Evolutionary conservation across 495 filamentous ascomycete species (phyloP), one percentile per base, ranked within the genome.

Genomic region (Ramalina intermedia): DNA sequence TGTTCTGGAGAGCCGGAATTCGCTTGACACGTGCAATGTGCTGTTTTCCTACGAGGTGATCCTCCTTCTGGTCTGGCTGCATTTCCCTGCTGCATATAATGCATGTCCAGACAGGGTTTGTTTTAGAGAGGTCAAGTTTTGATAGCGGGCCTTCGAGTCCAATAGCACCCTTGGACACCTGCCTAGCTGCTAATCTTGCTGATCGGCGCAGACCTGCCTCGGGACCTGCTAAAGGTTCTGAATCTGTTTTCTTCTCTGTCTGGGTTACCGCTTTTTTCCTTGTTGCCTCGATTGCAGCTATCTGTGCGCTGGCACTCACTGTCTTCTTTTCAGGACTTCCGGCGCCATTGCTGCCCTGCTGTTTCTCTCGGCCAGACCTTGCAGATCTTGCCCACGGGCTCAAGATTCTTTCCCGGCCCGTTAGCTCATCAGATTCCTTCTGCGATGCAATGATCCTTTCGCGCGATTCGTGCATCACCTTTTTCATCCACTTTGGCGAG

Each of bases 401-500:
- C 36, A 41, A 17, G 8, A 1, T 20, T 20, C 50, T 51, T 23
- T 41, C 23, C 27, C 18, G 4, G 12, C 43, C 48, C 41, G 37
- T 20, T 18, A 43, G 48, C 3, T 41, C 48, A 51, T 50, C 46
- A 3, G 42, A 36, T 42, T 35, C 48, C 3, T 21, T 33, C 42
- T 51, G 48, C 18, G 48, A 47, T 20, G 14, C 20, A 18, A 45
- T 37, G 24, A 69, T 49, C 38, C 64, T 53, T 38, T 58, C 51
- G 27, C 37, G 37, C 9, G 57, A 61, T 21, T 54, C 62, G 20
- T 46, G n/a, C 37, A 50, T 18, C 21, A 68, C 55, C 48, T 49
- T 62, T 17, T 14, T 37, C 44, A 39, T 44, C 63, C 62, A 65
- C 13, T 12, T 7, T 6, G 24, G 21, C 6, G 26, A 40, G 45